These are phyloP conservation scores for Thelonectria blattea DNA, from an alignment of 2,329 filamentous ascomycete species.

Conservation along the genomic window DNA sequence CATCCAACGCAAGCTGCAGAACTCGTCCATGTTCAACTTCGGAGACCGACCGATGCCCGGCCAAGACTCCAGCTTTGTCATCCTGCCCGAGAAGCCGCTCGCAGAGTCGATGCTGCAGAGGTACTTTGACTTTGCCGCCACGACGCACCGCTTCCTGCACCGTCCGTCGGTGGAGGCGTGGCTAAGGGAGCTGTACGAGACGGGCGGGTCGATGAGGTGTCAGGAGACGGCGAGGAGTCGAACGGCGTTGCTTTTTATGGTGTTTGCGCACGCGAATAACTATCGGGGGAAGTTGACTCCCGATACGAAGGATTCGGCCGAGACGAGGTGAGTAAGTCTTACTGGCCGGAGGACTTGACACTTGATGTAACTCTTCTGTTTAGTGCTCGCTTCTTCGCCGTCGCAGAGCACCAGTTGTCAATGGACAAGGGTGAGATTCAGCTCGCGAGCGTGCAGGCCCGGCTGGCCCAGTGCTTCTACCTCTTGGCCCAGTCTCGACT, in stretches of 20 bases:
- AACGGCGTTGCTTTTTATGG: constrained; percentile 54
- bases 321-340: constrained; percentile 26
- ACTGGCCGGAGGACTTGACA: no score
- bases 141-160: constrained; percentile 62
- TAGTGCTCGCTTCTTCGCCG: constrained; percentile 34
- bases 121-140: constrained; percentile 64
- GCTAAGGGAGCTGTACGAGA: constrained; percentile 50
- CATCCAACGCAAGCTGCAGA: constrained; percentile 40
- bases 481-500: constrained; percentile 52
- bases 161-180: constrained; percentile 57
- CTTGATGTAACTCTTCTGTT: no score
- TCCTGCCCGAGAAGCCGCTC: constrained; percentile 48
- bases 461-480: constrained; percentile 51
- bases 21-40: constrained; percentile 53
- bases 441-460: constrained; percentile 49
- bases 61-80: constrained; percentile 44
- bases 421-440: constrained; percentile 47
- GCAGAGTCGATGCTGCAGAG: constrained; percentile 49
- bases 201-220: constrained; percentile 38
- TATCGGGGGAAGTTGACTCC: constrained; percentile 39
- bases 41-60: constrained; percentile 56
- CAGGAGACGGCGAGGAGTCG: constrained; percentile 33
- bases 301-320: constrained; percentile 22
- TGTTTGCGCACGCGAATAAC: constrained; percentile 57
- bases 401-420: constrained; percentile 46